Conservation (phyloP, 2,329 filamentous ascomycete genomes). For the Neofusicoccum ribis region DNA sequence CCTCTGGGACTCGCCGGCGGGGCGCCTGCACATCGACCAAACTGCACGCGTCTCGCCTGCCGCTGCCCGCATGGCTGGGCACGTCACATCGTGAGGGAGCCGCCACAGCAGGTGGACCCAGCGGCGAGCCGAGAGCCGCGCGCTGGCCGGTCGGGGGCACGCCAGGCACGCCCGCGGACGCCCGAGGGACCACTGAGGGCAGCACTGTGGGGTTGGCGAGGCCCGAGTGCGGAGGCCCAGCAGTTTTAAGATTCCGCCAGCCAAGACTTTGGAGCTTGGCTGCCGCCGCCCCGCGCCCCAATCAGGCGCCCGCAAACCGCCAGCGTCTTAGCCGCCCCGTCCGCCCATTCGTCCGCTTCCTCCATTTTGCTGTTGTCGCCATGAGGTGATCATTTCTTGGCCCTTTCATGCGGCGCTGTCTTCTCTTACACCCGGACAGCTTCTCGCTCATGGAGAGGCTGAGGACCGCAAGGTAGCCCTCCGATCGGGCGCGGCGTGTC, state of each 20-base stretch:
- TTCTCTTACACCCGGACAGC: background rate
- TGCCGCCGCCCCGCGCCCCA: background rate
- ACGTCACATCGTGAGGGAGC: background rate
- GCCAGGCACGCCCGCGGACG: background rate
- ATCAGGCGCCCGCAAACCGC: background rate
- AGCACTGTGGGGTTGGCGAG: background rate
- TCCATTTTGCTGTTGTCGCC: background rate
- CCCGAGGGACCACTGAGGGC: background rate
- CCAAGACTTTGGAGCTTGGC: background rate
- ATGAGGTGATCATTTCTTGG: background rate
- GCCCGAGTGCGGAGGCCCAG: background rate
- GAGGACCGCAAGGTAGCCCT: background rate
- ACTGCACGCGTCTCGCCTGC: slow-evolving; percentile 1
- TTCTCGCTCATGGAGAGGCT: background rate
- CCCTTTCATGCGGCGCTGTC: background rate
- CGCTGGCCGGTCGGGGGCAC: background rate
- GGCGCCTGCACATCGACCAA: background rate
- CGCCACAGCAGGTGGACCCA: background rate
- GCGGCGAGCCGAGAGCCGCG: background rate
- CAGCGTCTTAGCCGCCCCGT: too few species aligned
- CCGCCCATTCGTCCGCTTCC: background rate
- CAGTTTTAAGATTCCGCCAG: background rate
- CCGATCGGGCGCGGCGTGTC: background rate
- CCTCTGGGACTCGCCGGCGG: background rate
- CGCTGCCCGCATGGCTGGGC: background rate